These are phyloP conservation scores for Hymenoscyphus fraxineus DNA, from an alignment of 2,329 filamentous ascomycete genomes.

Conservation along the genomic window DNA sequence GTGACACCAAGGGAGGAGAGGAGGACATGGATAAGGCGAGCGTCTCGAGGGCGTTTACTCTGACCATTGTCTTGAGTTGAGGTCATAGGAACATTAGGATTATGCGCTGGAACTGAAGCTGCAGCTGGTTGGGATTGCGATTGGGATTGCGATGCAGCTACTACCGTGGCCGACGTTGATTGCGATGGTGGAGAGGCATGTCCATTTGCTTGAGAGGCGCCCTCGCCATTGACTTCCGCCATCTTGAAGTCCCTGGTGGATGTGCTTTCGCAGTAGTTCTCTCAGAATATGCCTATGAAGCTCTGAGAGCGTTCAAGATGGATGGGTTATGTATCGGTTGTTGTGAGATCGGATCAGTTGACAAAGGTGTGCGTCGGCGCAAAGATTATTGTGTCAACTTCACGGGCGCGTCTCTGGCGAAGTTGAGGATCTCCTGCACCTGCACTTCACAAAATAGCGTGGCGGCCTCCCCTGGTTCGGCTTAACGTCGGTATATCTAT, in stretches of 20 bases:
- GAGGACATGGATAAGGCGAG: constrained; percentile 74
- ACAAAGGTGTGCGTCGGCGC: background rate
- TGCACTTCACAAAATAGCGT: background rate
- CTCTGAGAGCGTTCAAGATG: background rate
- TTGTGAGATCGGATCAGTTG: background rate
- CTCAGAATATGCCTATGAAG: background rate
- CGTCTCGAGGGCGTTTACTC: constrained; percentile 64
- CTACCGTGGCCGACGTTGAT: constrained; percentile 14
- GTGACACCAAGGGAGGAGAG: constrained; percentile 75
- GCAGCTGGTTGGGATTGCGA: constrained; percentile 15
- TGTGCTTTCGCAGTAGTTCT: background rate
- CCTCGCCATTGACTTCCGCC: constrained; percentile 34
- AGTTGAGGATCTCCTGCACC: background rate
- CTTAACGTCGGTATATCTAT: background rate
- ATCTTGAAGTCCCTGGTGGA: constrained; percentile 18
- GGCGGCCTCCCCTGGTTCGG: background rate
- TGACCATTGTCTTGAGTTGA: constrained; percentile 34
- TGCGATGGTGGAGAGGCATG: constrained; percentile 36
- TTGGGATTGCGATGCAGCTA: constrained; percentile 17
- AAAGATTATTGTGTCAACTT: background rate
- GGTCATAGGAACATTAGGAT: constrained; percentile 32
- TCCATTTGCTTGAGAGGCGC: constrained; percentile 51
- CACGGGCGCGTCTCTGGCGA: background rate
- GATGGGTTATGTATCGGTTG: background rate
- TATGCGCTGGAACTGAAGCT: constrained; percentile 13